Percentiles rank a stretch among this genome's conserved stretches.
Evolutionary conservation across 495 filamentous ascomycete genomes (phyloP).

Genomic region (Oidiodendron maius): DNA sequence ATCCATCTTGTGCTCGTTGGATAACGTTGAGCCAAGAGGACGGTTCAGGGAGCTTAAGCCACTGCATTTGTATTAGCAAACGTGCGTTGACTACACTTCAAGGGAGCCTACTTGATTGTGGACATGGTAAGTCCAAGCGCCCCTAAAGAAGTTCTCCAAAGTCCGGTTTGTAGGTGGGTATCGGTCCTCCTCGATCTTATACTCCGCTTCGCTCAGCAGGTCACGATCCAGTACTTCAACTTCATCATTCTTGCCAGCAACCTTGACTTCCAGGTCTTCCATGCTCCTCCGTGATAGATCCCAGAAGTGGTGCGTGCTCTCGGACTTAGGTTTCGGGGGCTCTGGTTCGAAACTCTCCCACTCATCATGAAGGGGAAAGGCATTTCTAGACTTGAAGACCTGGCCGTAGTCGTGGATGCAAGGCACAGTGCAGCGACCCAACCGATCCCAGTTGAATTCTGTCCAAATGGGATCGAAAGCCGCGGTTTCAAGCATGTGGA

Average conservation of each 20-base stretch:
- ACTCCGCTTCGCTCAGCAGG: conserved; percentile 24
- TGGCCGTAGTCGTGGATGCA: conserved; percentile 47
- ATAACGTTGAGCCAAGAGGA: conserved; percentile 52
- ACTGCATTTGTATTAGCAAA: conserved; percentile 15
- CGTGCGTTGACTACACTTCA: not conserved
- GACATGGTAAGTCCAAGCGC: conserved; percentile 52
- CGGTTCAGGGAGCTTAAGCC: conserved; percentile 33
- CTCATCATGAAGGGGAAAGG: conserved; percentile 36
- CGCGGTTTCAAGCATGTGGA: conserved; percentile 51
- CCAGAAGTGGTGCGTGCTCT: conserved; percentile 15
- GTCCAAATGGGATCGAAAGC: conserved; percentile 54
- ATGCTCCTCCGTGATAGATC: conserved; percentile 1
- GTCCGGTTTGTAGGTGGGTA: conserved; percentile 50
- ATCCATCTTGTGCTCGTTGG: conserved; percentile 48
- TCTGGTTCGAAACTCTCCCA: conserved; percentile 46
- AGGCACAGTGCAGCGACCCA: conserved; percentile 45
- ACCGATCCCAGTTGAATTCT: conserved; percentile 49
- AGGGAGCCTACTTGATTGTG: conserved; percentile 48
- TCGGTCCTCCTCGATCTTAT: conserved; percentile 37
- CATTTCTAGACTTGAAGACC: conserved; percentile 40
- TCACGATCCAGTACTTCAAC: conserved; percentile 8
- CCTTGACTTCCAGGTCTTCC: conserved; percentile 4
- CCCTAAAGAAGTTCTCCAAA: conserved; percentile 49
- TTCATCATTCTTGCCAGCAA: not conserved
- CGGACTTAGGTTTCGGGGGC: conserved; percentile 17